A percentile compares a stretch with the other conserved stretches of the same genome.
phyloP scores from a whole-genome alignment of 495 filamentous ascomycete species.

The Glarea lozoyensis region DNA sequence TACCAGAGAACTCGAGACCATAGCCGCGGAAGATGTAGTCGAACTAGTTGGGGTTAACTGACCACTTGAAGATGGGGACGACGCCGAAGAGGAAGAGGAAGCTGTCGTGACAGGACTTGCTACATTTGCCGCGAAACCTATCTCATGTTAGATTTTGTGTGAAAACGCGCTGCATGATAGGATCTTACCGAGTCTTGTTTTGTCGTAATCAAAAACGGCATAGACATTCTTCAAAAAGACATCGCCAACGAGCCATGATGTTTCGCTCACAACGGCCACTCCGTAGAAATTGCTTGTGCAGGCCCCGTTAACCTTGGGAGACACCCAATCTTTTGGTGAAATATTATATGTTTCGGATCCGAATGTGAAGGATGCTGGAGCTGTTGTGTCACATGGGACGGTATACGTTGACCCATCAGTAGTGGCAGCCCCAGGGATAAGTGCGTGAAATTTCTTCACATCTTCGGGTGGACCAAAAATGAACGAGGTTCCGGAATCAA shows the following conservation, averaged over 20 bases:
- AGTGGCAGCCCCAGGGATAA: conserved; percentile 49
- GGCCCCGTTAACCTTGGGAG: conserved; percentile 27
- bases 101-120: conserved; percentile 1
- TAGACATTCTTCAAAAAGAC: conserved; percentile 90
- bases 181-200: conserved; percentile 44
- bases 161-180: not conserved
- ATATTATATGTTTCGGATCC: conserved; percentile 53
- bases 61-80: conserved; percentile 4
- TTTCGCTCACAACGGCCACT: conserved; percentile 25
- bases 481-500: conserved; percentile 78
- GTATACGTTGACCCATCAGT: conserved; percentile 43
- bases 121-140: conserved; percentile 6
- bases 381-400: conserved; percentile 61
- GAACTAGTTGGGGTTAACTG: conserved; percentile 19
- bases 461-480: conserved; percentile 58
- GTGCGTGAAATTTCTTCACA: conserved; percentile 51
- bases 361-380: conserved; percentile 42
- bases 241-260: conserved; percentile 69
- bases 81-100: conserved; percentile 2
- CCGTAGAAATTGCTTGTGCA: conserved; percentile 63
- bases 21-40: conserved; percentile 38
- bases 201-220: conserved; percentile 66
- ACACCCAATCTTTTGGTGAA: conserved; percentile 60
- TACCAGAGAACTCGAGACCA: no score
- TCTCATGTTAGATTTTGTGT: not conserved